Percentiles rank a stretch among this genome's conserved stretches.
These are phyloP conservation scores for Ogataea corticis DNA, from an alignment of 805 yeast genomes.

Conservation along the genomic window DNA sequence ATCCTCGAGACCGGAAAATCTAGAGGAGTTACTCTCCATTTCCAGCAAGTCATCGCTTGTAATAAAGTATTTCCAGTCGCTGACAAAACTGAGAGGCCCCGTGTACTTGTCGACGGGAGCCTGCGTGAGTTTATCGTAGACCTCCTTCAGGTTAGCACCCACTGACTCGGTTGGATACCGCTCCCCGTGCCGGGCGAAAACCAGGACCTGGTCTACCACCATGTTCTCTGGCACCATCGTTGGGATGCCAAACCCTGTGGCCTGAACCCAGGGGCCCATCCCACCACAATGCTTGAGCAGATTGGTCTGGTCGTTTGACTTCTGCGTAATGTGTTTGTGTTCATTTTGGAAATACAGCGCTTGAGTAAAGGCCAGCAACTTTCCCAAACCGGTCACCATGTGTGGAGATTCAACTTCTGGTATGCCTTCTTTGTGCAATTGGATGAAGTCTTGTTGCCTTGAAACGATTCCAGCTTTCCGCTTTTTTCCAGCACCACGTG, in stretches of 20 bases:
- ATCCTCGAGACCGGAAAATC: slow-evolving; percentile 54
- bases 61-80: slow-evolving; percentile 54
- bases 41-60: slow-evolving; percentile 32
- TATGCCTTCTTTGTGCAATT: too few relatives aligned
- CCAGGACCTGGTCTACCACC: slow-evolving; percentile 63
- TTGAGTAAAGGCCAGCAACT: neutral
- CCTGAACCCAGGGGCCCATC: slow-evolving; percentile 53
- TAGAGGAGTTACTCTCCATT: slow-evolving; percentile 50
- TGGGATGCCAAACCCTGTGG: slow-evolving; percentile 54
- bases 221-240: slow-evolving; percentile 51
- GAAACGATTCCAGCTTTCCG: too few relatives aligned
- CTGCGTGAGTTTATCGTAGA: slow-evolving; percentile 36
- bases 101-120: slow-evolving; percentile 38
- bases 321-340: slow-evolving; percentile 26
- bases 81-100: slow-evolving; percentile 55
- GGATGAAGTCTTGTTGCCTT: too few relatives aligned
- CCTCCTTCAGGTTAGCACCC: slow-evolving; percentile 23
- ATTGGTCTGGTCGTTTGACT: slow-evolving; percentile 44
- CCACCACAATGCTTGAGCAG: slow-evolving; percentile 50
- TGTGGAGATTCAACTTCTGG: too few relatives aligned
- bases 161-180: slow-evolving; percentile 60
- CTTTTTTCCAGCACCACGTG: neutral
- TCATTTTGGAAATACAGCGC: neutral
- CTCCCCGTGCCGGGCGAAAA: slow-evolving; percentile 78
- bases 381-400: slow-evolving; percentile 6